Conservation (phyloP, 805 yeast species). For the Yamadazyma nakazawae region DNA sequence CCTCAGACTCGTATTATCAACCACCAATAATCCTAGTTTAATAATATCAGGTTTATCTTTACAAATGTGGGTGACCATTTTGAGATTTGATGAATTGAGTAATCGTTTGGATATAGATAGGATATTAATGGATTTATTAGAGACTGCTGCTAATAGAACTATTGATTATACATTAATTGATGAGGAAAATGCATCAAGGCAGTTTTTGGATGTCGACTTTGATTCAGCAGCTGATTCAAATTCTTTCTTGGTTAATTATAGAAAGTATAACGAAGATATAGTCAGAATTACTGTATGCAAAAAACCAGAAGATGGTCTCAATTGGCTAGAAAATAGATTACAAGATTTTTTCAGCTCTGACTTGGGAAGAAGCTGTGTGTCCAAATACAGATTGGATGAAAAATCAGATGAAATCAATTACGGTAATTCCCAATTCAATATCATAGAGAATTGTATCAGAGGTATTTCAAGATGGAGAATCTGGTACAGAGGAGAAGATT, state of each 20-base stretch:
- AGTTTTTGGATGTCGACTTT: constrained; percentile 78
- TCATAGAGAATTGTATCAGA: constrained; percentile 84
- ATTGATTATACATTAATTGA: constrained; percentile 67
- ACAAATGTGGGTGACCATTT: constrained; percentile 90
- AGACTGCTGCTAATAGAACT: constrained; percentile 73
- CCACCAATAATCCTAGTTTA: constrained; percentile 80
- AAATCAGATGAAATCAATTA: constrained; percentile 64
- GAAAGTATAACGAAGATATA: constrained; percentile 84
- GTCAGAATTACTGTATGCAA: constrained; percentile 85
- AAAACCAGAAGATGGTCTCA: constrained; percentile 74
- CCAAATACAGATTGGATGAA: constrained; percentile 51
- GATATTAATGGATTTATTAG: constrained; percentile 65
- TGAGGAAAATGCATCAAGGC: constrained; percentile 61
- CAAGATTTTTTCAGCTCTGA: constrained; percentile 69
- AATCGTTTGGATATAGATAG: constrained; percentile 52
- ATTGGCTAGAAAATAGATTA: constrained; percentile 75
- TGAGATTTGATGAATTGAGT: constrained; percentile 74
- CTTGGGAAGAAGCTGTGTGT: constrained; percentile 62
- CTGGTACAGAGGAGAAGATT: constrained; percentile 68
- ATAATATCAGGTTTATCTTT: constrained; percentile 88
- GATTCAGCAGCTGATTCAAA: constrained; percentile 79
- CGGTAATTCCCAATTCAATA: constrained; percentile 78
- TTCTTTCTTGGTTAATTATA: constrained; percentile 74
- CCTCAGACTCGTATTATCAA: constrained; percentile 68
- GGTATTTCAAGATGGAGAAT: constrained; percentile 95